Percentiles rank a stretch among this genome's conserved stretches.
Conservation (phyloP, 768 basidiomycete species). For the Myochromella boudieri region DNA sequence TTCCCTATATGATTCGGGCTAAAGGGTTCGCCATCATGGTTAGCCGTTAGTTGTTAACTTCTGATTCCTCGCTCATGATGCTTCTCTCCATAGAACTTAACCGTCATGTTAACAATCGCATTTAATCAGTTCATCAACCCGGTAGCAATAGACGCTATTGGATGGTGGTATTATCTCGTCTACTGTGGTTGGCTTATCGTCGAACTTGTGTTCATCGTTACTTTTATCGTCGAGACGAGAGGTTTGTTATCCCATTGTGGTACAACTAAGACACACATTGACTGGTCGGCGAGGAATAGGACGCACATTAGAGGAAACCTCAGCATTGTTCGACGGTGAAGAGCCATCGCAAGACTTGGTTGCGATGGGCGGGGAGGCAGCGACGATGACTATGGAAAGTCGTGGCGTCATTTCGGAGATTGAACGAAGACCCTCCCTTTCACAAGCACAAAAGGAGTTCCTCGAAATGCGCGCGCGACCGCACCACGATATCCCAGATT, state of each 20-base stretch:
- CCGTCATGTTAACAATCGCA: conserved; percentile 63
- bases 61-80: conserved; percentile 1
- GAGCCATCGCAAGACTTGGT: conserved; percentile 42
- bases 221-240: conserved; percentile 63
- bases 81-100: conserved; percentile 48
- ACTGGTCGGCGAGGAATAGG: conserved; percentile 1
- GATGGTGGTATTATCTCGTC: conserved; percentile 62
- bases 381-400: conserved; percentile 35
- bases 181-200: conserved; percentile 65
- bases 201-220: conserved; percentile 56
- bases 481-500: too few species aligned
- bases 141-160: conserved; percentile 59
- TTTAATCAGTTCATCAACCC: conserved; percentile 85
- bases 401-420: conserved; percentile 20
- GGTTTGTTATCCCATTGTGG: conserved; percentile 31
- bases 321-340: conserved; percentile 69
- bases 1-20: conserved; percentile 78
- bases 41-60: background rate
- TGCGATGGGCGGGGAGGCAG: conserved; percentile 48
- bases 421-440: background rate
- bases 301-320: conserved; percentile 72
- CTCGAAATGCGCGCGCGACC: conserved; percentile 14
- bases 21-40: conserved; percentile 80
- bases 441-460: conserved; percentile 6
- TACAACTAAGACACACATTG: background rate